These are phyloP conservation scores for Pseudogymnoascus destructans DNA, from an alignment of 2,329 filamentous ascomycete species.

Conservation along the genomic window DNA sequence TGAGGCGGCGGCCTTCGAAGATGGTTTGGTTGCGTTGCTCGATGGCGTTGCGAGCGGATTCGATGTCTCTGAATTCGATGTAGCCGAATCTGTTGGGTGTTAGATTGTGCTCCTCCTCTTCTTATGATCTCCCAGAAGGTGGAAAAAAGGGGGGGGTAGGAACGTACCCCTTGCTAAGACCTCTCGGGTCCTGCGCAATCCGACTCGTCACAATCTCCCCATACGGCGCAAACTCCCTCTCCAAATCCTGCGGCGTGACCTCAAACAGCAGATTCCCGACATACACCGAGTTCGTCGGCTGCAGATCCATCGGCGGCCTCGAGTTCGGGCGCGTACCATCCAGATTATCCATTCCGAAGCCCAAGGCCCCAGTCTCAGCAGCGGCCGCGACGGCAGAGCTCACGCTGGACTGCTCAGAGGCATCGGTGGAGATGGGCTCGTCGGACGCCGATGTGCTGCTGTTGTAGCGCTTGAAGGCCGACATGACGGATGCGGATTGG, in stretches of 20 bases:
- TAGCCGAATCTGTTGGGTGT: constrained; percentile 46
- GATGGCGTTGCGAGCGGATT: constrained; percentile 42
- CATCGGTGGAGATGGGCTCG: constrained; percentile 22
- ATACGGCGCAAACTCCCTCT: constrained; percentile 42
- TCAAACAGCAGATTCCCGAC: constrained; percentile 61
- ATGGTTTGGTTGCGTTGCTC: constrained; percentile 44
- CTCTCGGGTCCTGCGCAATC: constrained; percentile 47
- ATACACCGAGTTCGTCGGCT: constrained; percentile 41
- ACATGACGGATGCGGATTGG: constrained; percentile 27
- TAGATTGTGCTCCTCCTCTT: background rate
- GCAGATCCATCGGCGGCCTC: constrained; percentile 4
- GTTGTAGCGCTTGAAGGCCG: constrained; percentile 32
- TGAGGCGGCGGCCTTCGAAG: constrained; percentile 50
- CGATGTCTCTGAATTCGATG: constrained; percentile 42
- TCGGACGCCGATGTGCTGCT: constrained; percentile 16
- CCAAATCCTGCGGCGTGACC: constrained; percentile 45
- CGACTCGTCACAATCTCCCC: constrained; percentile 40
- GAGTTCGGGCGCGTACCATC: constrained; percentile 11
- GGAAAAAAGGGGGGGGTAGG: background rate
- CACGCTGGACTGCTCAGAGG: constrained; percentile 15
- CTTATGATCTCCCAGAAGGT: background rate
- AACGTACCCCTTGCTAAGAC: constrained; percentile 55
- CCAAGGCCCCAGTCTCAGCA: background rate
- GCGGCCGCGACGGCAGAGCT: background rate
- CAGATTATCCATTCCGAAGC: background rate